Evolutionary conservation across 768 basidiomycete genomes (phyloP), one percentile per base, ranked within the genome.

Genomic region (Tubosaeta sp.): DNA sequence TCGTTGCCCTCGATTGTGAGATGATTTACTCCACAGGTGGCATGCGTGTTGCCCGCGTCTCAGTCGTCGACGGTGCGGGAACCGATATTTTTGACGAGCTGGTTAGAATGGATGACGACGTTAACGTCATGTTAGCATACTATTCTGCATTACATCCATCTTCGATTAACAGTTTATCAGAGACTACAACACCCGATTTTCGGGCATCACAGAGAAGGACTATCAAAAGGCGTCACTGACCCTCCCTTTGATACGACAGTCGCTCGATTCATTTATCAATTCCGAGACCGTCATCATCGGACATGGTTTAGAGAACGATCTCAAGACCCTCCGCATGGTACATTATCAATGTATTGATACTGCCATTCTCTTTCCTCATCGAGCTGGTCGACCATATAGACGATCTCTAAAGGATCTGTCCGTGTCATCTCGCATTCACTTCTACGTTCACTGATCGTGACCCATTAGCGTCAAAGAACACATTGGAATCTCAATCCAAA

Each of bases 11-110:
- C 44, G 96, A 99, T 66, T 98, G 96, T 63, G 96, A 99, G 69
- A 93, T 98, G 90, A 77, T 97, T 9, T 93, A 94, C 71, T 89
- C 92, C 0, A 97, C 94, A 0, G 90, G 88, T 5, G 96, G 96
- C 0, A 82, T 92, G 78, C 84, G 87, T 19, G 82, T 96, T 4
- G 95, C 93, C 3, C 81, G 96, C 4, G 84, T 96, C 2, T 96
- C 94, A 0, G 81, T 95, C 7, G 82, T 98, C 2, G 88, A 95
- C 62, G 86, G 84, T 8, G 65, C 74, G 1, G 92, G 91, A 1
- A 71, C 73, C 24, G 74, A 82, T 46, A 77, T 97, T 3, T 84
- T 95, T 41, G 96, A 99, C 65, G 80, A 93, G 63, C 67, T 87
- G 39, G 80, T 94, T 29, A 74, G 78, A 36, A 86, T 91, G 87